Percentiles rank a stretch among this genome's conserved stretches.
Evolutionary conservation across 208 protist genomes (phyloP).

Genomic region (Angomonas deanei): DNA sequence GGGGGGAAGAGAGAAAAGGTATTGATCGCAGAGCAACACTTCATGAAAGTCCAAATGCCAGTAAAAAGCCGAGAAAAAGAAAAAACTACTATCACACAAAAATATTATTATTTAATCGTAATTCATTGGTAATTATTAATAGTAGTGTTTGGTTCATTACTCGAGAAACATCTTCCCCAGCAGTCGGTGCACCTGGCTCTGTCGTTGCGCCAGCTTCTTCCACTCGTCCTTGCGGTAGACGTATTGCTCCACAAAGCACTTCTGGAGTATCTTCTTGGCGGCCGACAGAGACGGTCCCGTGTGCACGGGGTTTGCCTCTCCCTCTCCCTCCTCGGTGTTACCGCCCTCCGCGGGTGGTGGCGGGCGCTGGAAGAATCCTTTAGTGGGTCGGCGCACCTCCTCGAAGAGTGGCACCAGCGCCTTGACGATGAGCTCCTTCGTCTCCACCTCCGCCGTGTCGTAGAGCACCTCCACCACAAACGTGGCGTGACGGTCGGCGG

Average conservation of each 20-base stretch:
- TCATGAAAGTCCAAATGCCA: no score
- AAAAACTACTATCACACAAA: no score
- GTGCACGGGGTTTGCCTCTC: slow-evolving; percentile 7
- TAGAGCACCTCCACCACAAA: slow-evolving; percentile 79
- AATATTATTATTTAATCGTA: not conserved
- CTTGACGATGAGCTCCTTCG: slow-evolving; percentile 79
- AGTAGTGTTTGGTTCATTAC: slow-evolving; percentile 4
- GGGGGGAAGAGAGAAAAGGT: no score
- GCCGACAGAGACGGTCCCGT: slow-evolving; percentile 16
- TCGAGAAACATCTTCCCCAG: slow-evolving; percentile 56
- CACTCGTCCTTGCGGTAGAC: slow-evolving; percentile 80
- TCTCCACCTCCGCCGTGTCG: slow-evolving; percentile 43
- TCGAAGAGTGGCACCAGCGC: slow-evolving; percentile 63
- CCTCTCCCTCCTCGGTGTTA: not conserved
- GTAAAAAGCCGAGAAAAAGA: no score
- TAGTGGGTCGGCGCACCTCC: slow-evolving; percentile 9
- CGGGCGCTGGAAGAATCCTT: not conserved
- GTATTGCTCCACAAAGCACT: slow-evolving; percentile 88
- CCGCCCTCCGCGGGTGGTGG: not conserved
- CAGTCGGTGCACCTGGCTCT: slow-evolving; percentile 73
- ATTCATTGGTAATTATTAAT: not conserved
- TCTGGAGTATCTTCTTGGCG: slow-evolving; percentile 74
- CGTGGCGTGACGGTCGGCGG: slow-evolving; percentile 57
- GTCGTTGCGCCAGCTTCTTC: slow-evolving; percentile 63
- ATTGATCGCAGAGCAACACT: no score